phyloP scores from a whole-genome alignment of 257 asterid genomes.

The Solanum chaucha region DNA sequence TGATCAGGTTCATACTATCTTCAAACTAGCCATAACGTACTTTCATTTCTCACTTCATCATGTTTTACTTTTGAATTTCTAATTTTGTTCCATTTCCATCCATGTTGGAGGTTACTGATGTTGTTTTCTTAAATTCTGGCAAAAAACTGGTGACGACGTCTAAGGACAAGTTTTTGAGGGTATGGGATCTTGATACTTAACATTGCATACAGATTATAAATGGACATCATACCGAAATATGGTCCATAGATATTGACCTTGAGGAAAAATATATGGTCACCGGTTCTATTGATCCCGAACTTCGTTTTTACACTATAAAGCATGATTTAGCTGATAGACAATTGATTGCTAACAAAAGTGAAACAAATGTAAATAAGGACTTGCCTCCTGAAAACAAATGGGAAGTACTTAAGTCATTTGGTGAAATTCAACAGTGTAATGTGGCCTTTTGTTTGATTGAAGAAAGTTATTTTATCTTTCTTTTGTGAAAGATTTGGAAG shows the following conservation, averaged over 20 bases:
- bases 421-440: too few relatives aligned
- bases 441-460: too few relatives aligned
- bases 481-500: too few relatives aligned
- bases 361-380: too few relatives aligned
- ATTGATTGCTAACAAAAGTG: too few relatives aligned
- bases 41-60: not conserved
- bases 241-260: slow-evolving; percentile 83
- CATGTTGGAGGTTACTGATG: slow-evolving; percentile 58
- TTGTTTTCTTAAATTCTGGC: slow-evolving; percentile 67
- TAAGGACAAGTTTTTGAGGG: slow-evolving; percentile 86
- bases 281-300: slow-evolving; percentile 80
- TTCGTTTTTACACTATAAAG: slow-evolving; percentile 65
- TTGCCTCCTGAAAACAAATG: too few relatives aligned
- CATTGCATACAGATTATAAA: slow-evolving; percentile 78
- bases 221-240: slow-evolving; percentile 93
- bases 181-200: slow-evolving; percentile 17
- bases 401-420: too few relatives aligned
- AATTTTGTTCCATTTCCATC: slow-evolving; percentile 3
- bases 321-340: too few relatives aligned
- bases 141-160: slow-evolving; percentile 81
- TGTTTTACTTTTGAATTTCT: not conserved
- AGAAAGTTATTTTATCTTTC: too few relatives aligned
- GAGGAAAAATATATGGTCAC: slow-evolving; percentile 74
- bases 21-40: not conserved
- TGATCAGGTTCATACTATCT: too few relatives aligned